phyloP scores from a whole-genome alignment of 2,329 filamentous ascomycete species.

The Penicillium oxalicum region DNA sequence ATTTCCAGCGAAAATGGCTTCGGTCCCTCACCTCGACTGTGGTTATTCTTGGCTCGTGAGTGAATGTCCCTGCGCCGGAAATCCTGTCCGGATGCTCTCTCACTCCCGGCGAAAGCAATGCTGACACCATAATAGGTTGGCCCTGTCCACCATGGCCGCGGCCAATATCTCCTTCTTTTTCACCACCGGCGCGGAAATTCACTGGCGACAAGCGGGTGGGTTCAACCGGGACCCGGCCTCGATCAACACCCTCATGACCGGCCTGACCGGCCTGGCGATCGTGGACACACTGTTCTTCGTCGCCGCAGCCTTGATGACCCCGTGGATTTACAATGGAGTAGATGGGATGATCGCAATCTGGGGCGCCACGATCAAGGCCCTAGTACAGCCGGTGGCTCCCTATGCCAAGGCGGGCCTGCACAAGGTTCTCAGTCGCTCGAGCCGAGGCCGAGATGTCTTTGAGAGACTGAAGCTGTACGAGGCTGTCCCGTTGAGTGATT shows the following conservation, averaged over 20 bases:
- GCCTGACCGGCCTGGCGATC: slow-evolving; percentile 29
- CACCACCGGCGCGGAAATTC: slow-evolving; percentile 32
- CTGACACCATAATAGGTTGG: slow-evolving; percentile 16
- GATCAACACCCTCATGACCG: slow-evolving; percentile 28
- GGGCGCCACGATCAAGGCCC: not conserved
- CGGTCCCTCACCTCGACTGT: slow-evolving; percentile 2
- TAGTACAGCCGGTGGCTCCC: slow-evolving; percentile 4
- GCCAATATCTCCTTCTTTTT: slow-evolving; percentile 32
- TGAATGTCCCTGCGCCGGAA: not conserved
- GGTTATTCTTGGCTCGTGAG: slow-evolving; percentile 8
- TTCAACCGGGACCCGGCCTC: slow-evolving; percentile 31
- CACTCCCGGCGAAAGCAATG: too few relatives aligned
- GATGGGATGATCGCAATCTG: slow-evolving; percentile 24
- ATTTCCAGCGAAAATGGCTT: slow-evolving; percentile 4
- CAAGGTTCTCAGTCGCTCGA: slow-evolving; percentile 1
- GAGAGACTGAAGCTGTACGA: slow-evolving; percentile 12
- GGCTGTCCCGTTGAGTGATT: slow-evolving; percentile 11
- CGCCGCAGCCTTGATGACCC: slow-evolving; percentile 21
- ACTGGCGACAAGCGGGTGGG: slow-evolving; percentile 31
- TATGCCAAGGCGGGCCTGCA: not conserved
- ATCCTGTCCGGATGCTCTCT: too few relatives aligned
- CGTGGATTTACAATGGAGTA: slow-evolving; percentile 19
- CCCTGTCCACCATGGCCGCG: slow-evolving; percentile 29
- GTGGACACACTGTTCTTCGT: slow-evolving; percentile 25
- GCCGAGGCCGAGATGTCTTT: slow-evolving; percentile 3